phyloP scores from a whole-genome alignment of 257 asterid genomes.

The Solanum ossicruentum region DNA sequence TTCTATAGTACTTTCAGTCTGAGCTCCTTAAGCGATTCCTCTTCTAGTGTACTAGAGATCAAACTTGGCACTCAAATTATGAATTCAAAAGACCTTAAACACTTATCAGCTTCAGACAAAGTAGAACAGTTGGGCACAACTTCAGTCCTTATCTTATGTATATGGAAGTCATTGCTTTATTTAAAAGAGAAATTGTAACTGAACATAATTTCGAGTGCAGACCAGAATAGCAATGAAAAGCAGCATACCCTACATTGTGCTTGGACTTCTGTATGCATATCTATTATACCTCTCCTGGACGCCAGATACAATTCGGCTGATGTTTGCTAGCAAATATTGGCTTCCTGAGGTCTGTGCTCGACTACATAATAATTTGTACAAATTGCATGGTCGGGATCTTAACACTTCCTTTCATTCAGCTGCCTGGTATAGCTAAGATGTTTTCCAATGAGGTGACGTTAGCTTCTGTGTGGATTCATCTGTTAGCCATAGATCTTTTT shows the following conservation, averaged over 20 bases:
- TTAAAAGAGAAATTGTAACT: background rate
- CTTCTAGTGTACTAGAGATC: background rate
- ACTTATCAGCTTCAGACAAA: background rate
- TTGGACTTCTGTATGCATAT: conserved; percentile 59
- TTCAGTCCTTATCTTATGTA: background rate
- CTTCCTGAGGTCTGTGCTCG: conserved; percentile 64
- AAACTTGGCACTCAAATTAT: background rate
- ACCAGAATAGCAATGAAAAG: conserved; percentile 51
- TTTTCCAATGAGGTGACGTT: conserved; percentile 71
- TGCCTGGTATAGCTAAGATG: conserved; percentile 74
- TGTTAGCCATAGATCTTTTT: conserved; percentile 67
- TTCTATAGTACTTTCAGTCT: background rate
- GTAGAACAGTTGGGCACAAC: background rate
- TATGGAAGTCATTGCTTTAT: background rate
- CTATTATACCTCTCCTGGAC: conserved; percentile 76
- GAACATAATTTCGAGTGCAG: conserved; percentile 20
- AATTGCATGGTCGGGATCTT: background rate
- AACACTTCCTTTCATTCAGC: conserved; percentile 16
- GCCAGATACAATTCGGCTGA: conserved; percentile 50
- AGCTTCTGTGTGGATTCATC: conserved; percentile 96
- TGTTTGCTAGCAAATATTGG: conserved; percentile 76
- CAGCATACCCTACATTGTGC: conserved; percentile 46
- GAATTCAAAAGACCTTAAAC: background rate
- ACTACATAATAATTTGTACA: background rate
- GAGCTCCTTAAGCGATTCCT: background rate